Conservation (phyloP, 768 basidiomycete genomes). For the Baorangia bicolor region DNA sequence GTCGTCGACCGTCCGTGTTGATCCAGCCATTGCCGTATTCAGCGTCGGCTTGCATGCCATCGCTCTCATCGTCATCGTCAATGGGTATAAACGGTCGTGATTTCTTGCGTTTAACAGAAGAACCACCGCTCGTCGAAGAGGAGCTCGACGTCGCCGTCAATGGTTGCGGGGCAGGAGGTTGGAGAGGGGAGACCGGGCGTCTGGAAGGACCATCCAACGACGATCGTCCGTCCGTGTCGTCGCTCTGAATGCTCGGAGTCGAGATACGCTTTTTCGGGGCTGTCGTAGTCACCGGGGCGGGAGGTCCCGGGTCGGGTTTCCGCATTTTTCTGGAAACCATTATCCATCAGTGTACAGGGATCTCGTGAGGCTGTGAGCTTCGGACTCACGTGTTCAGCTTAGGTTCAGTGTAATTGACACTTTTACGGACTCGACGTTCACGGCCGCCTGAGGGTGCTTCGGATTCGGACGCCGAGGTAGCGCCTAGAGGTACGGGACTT, state of each 20-base stretch:
- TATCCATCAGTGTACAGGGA: constrained; percentile 6
- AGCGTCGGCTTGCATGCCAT: constrained; percentile 69
- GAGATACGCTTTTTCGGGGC: constrained; percentile 46
- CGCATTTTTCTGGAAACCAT: constrained; percentile 72
- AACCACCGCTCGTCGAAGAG: constrained; percentile 21
- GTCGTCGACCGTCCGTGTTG: constrained; percentile 57
- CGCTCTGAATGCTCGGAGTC: constrained; percentile 32
- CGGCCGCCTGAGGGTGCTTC: constrained; percentile 35
- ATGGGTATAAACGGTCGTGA: constrained; percentile 46
- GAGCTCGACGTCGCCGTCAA: constrained; percentile 37
- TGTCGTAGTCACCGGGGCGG: constrained; percentile 29
- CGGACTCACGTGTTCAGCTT: constrained; percentile 79
- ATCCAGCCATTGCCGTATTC: constrained; percentile 59
- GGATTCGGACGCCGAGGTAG: constrained; percentile 34
- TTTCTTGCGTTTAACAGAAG: constrained; percentile 50
- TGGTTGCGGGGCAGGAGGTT: constrained; percentile 36
- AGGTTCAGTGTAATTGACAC: constrained; percentile 84
- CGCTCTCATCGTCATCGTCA: constrained; percentile 59
- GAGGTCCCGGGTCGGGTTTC: constrained; percentile 64
- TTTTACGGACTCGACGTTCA: constrained; percentile 65
- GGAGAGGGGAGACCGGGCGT: constrained; percentile 33
- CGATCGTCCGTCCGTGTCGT: constrained; percentile 40
- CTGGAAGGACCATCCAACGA: constrained; percentile 36
- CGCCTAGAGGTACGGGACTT: constrained; percentile 40
- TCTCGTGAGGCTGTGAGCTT: neutral